Base-by-base conservation (phyloP, 2,329 filamentous ascomycete genomes). In the Trichoderma breve region DNA sequence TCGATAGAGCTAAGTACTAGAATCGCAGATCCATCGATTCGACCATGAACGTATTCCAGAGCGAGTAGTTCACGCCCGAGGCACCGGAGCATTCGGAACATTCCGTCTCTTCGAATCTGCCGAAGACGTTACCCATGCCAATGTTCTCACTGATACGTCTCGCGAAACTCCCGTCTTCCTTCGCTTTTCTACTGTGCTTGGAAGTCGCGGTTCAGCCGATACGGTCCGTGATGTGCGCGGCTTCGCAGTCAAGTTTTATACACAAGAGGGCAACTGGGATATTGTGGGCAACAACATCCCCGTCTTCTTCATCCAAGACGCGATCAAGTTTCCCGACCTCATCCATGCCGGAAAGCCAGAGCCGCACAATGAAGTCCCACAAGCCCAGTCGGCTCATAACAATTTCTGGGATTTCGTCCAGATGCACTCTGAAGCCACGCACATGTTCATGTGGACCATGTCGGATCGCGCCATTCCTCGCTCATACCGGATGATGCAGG, bases 141-240 rank as follows among this genome's bases (percentile, higher is more conserved):
- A 87, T 0, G 88, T 93, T 76, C 80, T 93, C 4, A 83, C 80
- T 0, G 81, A 84, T 3, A 82, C 83, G 0, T 87, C 86, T 12
- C 90, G 92, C 75, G 80, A 91, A 75, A 83, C 79, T 0, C 79
- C 79, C 0, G 66, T 81, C 0, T 81, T 81, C 11, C 15, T 81
- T 18, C 90, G 93, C 0, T 95, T 96, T 80, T 95, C 92, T 0
- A 95, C 93, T 0, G 93, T 93, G 0, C 85, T 93, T 2, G 92
- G 92, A 7, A 93, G 89, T 78, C 87, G 90, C 39, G 93, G 93
- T 14, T 93, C 90, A 66, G 91, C 92, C 6, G 93, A 96, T 78
- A 95, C 92, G 0, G 93, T 94, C 1, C 88, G 93, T n/a, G 93
- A 96, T 94, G 90, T 93, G 0, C 91, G 92, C 73, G 92, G 92